phyloP scores from a whole-genome alignment of 129 eudicot species.

The Artemisia argyi region DNA sequence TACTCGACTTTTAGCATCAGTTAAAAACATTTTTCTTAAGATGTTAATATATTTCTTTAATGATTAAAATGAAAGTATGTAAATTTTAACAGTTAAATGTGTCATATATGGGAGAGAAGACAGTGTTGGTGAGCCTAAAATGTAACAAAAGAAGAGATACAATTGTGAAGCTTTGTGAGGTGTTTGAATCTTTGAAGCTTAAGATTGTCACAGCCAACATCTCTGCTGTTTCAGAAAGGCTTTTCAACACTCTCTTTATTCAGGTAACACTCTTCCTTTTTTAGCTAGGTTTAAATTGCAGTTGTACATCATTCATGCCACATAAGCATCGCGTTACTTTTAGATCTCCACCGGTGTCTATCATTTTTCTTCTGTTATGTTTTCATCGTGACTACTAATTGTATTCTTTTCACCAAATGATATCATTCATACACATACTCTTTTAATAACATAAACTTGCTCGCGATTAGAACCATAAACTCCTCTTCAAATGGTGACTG shows the following conservation, averaged over 20 bases:
- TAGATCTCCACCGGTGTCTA: too few relatives aligned
- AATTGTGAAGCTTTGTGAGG: conserved; percentile 64
- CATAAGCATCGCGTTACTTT: too few relatives aligned
- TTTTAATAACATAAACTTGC: too few relatives aligned
- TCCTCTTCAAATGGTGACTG: too few relatives aligned
- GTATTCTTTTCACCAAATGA: too few relatives aligned
- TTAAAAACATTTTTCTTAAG: too few relatives aligned
- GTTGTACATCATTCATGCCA: too few relatives aligned
- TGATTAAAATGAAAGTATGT: not conserved
- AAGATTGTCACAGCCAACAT: conserved; percentile 65
- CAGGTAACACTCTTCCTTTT: conserved; percentile 41
- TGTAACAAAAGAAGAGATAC: conserved; percentile 69
- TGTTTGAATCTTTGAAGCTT: conserved; percentile 77
- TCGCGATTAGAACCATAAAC: too few relatives aligned
- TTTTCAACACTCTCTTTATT: conserved; percentile 64
- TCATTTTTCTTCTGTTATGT: too few relatives aligned
- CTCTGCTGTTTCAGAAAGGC: conserved; percentile 54
- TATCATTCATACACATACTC: too few relatives aligned
- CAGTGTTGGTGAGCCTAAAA: conserved; percentile 59
- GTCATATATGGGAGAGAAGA: conserved; percentile 56
- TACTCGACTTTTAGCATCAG: too few relatives aligned
- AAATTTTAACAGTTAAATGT: conserved; percentile 52
- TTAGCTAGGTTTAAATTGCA: not conserved
- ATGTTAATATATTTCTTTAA: not conserved
- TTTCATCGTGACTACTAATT: too few relatives aligned